Percentiles rank a stretch among this genome's conserved stretches.
These are phyloP conservation scores for Tylopilus plumbeoviolaceoides DNA, from an alignment of 768 basidiomycete genomes.

Conservation along the genomic window DNA sequence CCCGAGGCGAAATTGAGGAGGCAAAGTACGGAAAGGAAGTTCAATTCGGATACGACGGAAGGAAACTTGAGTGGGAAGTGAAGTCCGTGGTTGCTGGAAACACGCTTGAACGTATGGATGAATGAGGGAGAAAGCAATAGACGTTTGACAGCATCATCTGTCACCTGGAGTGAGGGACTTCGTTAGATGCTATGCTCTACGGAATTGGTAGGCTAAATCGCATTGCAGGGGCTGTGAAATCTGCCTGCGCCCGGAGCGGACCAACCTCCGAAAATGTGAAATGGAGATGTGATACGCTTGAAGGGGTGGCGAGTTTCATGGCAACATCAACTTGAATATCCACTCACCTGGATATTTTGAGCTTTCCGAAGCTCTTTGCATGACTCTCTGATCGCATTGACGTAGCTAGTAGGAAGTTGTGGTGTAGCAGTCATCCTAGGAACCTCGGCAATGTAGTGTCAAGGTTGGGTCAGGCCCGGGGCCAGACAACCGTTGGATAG, in stretches of 20 bases:
- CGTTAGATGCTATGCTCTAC: conserved; percentile 8
- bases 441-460: background rate
- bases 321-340: too few species aligned
- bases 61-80: conserved; percentile 77
- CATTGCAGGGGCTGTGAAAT: background rate
- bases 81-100: conserved; percentile 64
- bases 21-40: conserved; percentile 72
- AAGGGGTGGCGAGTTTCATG: background rate
- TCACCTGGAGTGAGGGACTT: conserved; percentile 43
- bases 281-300: conserved; percentile 3
- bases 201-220: background rate
- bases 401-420: conserved; percentile 45
- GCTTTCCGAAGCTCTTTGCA: conserved; percentile 43
- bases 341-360: conserved; percentile 51
- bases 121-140: conserved; percentile 65
- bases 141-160: conserved; percentile 50
- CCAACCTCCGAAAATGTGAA: background rate
- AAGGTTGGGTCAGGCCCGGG: background rate
- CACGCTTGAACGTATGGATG: conserved; percentile 53
- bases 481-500: background rate
- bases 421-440: conserved; percentile 25
- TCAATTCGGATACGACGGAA: conserved; percentile 69
- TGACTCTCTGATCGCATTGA: conserved; percentile 52
- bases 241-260: background rate
- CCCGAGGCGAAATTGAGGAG: conserved; percentile 83